Evolutionary conservation across 768 basidiomycete species (phyloP).

Genomic region (Ramaria sp.): DNA sequence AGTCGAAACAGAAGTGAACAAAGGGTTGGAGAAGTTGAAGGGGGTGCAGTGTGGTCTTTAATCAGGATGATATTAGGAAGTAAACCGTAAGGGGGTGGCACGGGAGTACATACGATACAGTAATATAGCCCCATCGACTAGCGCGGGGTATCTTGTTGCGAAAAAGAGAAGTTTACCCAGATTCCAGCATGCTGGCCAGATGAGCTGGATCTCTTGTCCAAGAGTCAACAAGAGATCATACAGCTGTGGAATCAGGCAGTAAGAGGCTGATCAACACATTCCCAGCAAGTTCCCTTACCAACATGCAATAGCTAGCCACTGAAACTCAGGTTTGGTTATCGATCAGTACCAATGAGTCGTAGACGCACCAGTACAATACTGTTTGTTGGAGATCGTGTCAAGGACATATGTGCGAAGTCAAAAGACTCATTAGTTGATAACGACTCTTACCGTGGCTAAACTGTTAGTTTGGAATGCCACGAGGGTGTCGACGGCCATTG

Average conservation of each 20-base stretch:
- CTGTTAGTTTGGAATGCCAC: too few species aligned
- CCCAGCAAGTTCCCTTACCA: not conserved
- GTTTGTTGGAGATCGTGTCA: not conserved
- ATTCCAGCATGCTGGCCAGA: slow-evolving; percentile 8
- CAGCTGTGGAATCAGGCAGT: not conserved
- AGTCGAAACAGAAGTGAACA: too few species aligned
- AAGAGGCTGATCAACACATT: not conserved
- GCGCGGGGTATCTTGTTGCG: slow-evolving; percentile 1
- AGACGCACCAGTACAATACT: not conserved
- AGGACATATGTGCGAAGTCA: too few species aligned
- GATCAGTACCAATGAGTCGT: not conserved
- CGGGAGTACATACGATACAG: not conserved
- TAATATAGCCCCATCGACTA: not conserved
- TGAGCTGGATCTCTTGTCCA: slow-evolving; percentile 3
- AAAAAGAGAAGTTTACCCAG: slow-evolving; percentile 4
- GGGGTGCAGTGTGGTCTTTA: not conserved
- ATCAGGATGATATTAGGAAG: too few species aligned
- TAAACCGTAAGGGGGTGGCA: too few species aligned
- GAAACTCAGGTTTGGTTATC: not conserved
- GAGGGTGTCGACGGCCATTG: too few species aligned
- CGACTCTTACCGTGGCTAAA: too few species aligned
- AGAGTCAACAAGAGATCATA: slow-evolving; percentile 10
- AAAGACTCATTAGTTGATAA: too few species aligned
- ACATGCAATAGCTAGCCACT: not conserved
- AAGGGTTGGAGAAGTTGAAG: not conserved